Conservation (phyloP, 768 basidiomycete species). For the Cystobasidiopsis lactophilus region DNA sequence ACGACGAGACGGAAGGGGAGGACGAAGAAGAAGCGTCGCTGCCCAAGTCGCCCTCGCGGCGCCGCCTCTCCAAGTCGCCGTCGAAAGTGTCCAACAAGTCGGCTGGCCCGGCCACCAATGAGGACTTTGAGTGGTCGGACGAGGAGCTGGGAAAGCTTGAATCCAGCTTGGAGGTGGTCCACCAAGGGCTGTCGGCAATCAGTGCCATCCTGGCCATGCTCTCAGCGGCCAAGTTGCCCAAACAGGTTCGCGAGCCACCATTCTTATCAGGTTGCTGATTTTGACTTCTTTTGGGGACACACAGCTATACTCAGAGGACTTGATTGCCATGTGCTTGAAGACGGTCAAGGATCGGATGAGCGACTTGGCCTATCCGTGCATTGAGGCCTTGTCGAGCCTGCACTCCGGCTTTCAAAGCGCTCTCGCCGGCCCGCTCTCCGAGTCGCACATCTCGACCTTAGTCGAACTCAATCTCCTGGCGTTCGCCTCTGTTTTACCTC, state of each 20-base stretch:
- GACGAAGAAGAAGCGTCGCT: background rate
- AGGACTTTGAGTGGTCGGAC: conserved; percentile 24
- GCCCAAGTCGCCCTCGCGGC: background rate
- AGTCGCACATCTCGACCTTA: background rate
- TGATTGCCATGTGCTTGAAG: conserved; percentile 54
- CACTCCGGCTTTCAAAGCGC: conserved; percentile 6
- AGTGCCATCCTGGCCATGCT: conserved; percentile 63
- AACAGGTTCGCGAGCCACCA: conserved; percentile 41
- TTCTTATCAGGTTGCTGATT: conserved; percentile 2
- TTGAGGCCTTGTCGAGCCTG: conserved; percentile 34
- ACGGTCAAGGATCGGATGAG: conserved; percentile 60
- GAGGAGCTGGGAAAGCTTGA: conserved; percentile 35
- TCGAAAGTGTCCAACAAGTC: background rate
- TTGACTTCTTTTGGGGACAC: background rate
- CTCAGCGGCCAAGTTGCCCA: conserved; percentile 53
- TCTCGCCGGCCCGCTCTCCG: conserved; percentile 2
- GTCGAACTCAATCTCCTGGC: conserved; percentile 38
- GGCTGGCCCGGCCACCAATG: background rate
- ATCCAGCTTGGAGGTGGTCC: conserved; percentile 36
- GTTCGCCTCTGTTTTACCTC: conserved; percentile 45
- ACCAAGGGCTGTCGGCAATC: conserved; percentile 56
- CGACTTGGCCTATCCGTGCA: conserved; percentile 61
- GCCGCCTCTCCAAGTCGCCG: background rate
- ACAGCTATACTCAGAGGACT: conserved; percentile 81
- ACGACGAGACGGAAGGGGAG: background rate